Conservation (phyloP, 768 basidiomycete species). For the Chalciporus piperatus region DNA sequence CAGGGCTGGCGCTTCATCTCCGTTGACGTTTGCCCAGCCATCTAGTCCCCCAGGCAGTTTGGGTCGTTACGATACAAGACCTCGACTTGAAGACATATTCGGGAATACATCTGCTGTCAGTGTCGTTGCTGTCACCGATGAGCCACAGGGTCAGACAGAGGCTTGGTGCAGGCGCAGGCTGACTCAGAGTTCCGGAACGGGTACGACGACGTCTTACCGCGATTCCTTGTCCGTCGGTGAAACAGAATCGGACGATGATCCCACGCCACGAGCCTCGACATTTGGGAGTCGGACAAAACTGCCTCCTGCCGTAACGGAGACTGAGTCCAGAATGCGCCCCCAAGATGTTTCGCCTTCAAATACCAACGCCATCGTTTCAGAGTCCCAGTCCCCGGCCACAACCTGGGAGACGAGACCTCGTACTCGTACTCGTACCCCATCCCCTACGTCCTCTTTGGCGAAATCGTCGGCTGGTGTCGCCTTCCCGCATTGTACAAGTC, state of each 20-base stretch:
- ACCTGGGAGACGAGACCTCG: neutral
- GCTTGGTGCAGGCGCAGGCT: neutral
- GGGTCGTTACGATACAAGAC: neutral
- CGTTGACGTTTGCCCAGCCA: constrained; percentile 1
- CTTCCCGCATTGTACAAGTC: neutral
- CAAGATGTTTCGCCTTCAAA: constrained; percentile 17
- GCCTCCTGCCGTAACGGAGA: neutral
- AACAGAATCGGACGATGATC: constrained; percentile 18
- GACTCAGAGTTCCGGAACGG: constrained; percentile 2
- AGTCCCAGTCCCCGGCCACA: constrained; percentile 1
- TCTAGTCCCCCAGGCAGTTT: neutral
- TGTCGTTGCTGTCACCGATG: neutral
- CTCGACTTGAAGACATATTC: constrained; percentile 7
- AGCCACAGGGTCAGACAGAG: neutral
- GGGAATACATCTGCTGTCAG: constrained; percentile 5
- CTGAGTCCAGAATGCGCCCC: neutral
- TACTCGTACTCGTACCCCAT: neutral
- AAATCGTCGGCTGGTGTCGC: neutral
- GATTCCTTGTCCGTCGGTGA: constrained; percentile 2
- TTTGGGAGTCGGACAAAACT: constrained; percentile 8
- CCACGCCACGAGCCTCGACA: constrained; percentile 23
- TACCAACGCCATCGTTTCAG: constrained; percentile 8
- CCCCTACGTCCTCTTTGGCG: constrained; percentile 12
- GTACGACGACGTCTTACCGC: neutral
- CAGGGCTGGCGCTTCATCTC: constrained; percentile 4